These are phyloP conservation scores for Stachybotrys echinatus DNA, from an alignment of 2,329 filamentous ascomycete genomes.

Conservation along the genomic window DNA sequence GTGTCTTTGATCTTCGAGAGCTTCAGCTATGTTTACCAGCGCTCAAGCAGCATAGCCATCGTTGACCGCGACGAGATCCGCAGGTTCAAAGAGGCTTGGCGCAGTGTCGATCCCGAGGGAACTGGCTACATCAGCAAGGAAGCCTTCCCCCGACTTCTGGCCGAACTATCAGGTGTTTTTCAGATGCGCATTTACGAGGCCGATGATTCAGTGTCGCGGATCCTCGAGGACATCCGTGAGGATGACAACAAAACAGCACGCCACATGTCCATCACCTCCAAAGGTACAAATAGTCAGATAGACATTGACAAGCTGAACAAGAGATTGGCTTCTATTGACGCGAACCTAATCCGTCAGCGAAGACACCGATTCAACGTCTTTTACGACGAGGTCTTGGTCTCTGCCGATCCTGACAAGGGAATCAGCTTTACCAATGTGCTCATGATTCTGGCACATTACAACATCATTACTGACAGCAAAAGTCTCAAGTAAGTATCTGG, in stretches of 20 bases:
- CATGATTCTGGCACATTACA: slow-evolving; percentile 97
- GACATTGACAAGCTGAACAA: slow-evolving; percentile 72
- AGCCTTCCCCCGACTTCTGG: slow-evolving; percentile 79
- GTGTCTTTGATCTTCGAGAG: slow-evolving; percentile 98
- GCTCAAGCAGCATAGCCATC: slow-evolving; percentile 84
- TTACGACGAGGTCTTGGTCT: slow-evolving; percentile 93
- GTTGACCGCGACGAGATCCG: slow-evolving; percentile 92
- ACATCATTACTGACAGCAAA: slow-evolving; percentile 97
- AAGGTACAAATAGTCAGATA: slow-evolving; percentile 51
- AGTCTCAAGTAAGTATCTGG: slow-evolving; percentile 64
- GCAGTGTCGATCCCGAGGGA: slow-evolving; percentile 86
- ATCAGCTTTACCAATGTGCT: slow-evolving; percentile 89
- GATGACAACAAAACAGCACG: slow-evolving; percentile 42
- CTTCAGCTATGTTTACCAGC: slow-evolving; percentile 98
- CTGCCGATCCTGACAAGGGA: slow-evolving; percentile 81
- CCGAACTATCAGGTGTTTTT: slow-evolving; percentile 90
- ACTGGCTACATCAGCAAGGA: slow-evolving; percentile 89
- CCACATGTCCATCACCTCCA: slow-evolving; percentile 50
- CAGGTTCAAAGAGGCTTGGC: slow-evolving; percentile 97
- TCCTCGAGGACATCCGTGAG: slow-evolving; percentile 77
- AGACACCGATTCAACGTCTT: slow-evolving; percentile 86
- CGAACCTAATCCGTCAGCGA: slow-evolving; percentile 67
- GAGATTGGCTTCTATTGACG: slow-evolving; percentile 68
- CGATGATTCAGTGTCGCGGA: slow-evolving; percentile 78
- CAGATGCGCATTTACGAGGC: slow-evolving; percentile 95